Evolutionary conservation across 768 basidiomycete genomes (phyloP).

Genomic region (Xanthoconium purpureum): DNA sequence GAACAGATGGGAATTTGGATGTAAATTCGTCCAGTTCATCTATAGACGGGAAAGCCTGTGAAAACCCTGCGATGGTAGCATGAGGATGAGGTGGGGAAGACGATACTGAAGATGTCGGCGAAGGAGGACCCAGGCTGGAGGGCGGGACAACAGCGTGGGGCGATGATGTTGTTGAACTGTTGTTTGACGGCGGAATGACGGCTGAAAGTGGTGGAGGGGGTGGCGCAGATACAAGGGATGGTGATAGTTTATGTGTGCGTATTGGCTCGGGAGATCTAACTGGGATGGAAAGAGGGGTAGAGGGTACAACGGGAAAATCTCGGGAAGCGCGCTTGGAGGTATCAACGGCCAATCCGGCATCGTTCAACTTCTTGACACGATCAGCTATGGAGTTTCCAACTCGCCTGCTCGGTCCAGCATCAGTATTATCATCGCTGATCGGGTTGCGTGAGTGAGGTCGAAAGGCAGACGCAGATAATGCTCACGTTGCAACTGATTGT

Average conservation of each 20-base stretch:
- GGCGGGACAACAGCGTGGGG: slow-evolving; percentile 68
- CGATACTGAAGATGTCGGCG: slow-evolving; percentile 67
- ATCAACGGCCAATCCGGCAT: slow-evolving; percentile 63
- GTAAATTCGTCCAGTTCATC: slow-evolving; percentile 65
- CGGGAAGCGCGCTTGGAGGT: slow-evolving; percentile 58
- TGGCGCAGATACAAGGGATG: slow-evolving; percentile 30
- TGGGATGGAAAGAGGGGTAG: slow-evolving; percentile 19
- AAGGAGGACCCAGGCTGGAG: slow-evolving; percentile 72
- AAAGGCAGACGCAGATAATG: slow-evolving; percentile 7
- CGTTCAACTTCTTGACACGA: slow-evolving; percentile 71
- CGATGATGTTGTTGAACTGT: slow-evolving; percentile 39
- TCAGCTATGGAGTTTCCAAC: slow-evolving; percentile 76
- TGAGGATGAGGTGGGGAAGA: slow-evolving; percentile 51
- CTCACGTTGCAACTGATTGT: slow-evolving; percentile 34
- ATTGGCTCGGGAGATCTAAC: slow-evolving; percentile 31
- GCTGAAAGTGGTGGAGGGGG: slow-evolving; percentile 18
- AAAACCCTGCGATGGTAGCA: slow-evolving; percentile 53
- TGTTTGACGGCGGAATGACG: slow-evolving; percentile 22
- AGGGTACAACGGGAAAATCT: slow-evolving; percentile 43
- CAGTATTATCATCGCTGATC: slow-evolving; percentile 13
- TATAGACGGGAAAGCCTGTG: slow-evolving; percentile 70
- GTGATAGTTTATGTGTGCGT: slow-evolving; percentile 41
- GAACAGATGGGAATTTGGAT: slow-evolving; percentile 49
- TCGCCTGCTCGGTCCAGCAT: slow-evolving; percentile 39
- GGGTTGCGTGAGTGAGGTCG: slow-evolving; percentile 8